Base-by-base conservation (phyloP, 2,329 filamentous ascomycete species). In the Cladosporium sp. region DNA sequence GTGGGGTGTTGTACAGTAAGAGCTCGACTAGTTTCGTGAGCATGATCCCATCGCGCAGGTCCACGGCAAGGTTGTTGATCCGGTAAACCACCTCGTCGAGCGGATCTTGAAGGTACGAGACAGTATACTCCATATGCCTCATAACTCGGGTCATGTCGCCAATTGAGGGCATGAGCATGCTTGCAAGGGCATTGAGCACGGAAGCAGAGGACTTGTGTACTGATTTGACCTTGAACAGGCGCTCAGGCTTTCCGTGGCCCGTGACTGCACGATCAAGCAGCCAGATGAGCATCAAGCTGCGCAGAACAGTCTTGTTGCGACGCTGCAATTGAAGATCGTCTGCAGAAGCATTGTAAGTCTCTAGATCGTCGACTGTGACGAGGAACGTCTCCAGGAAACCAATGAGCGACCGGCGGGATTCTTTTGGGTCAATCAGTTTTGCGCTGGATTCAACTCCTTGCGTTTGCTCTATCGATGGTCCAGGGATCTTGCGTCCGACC, bases 21-120 rank as follows among this genome's bases (percentile, higher is more conserved):
- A 83, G 56, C 58, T 85, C 83, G 1, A 82, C 78, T 9, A 84
- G 70, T 46, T 78, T 75, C 4, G 79, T 78, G n/a, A 85, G 65
- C 42, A 78, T 68, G 8, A 85, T 73, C 1, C 83, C 82, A 61
- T 85, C 79, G 33, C 82, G 75, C 18, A 85, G 69, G 59, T 85
- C 82, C 8, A 81, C 74, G 1, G 81, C 82, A 19, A 86, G 71
- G 58, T 85, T 85, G 8, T 72, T 68, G 51, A 85, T 76, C 37
- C 68, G 67, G 61, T 82, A 85, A 1, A 72, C 68, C 57, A 80
- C 80, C 64, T 85, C 82, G 56, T 82, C 73, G 5, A 84, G 70
- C 2, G 76, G 74, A 54, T 78, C 74, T 61, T 85, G 82, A 7
- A 72, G 66, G 60, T 81, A 75, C 3, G 64, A 62, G 18, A 84